A percentile compares a stretch with the other conserved stretches of the same genome.
Conservation (phyloP, 2,329 filamentous ascomycete genomes). For the Pseudocercospora vitis region DNA sequence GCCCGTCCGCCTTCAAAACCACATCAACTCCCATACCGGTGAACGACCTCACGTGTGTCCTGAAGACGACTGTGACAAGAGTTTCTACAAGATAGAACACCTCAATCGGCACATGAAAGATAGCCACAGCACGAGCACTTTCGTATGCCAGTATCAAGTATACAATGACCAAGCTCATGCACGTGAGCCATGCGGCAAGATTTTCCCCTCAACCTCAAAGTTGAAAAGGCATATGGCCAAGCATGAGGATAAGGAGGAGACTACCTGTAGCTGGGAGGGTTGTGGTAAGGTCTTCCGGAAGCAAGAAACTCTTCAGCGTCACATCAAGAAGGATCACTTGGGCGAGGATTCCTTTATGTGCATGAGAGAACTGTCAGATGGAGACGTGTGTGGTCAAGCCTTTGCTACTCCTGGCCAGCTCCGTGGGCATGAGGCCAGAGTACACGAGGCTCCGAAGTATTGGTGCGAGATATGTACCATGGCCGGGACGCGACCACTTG, state of each 20-base stretch:
- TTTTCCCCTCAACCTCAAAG: constrained; percentile 76
- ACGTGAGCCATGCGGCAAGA: constrained; percentile 68
- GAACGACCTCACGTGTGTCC: constrained; percentile 76
- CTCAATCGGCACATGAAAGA: constrained; percentile 82
- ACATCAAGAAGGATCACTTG: constrained; percentile 75
- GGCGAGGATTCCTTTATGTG: constrained; percentile 71
- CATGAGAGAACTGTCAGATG: constrained; percentile 52
- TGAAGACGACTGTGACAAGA: constrained; percentile 71
- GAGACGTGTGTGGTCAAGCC: constrained; percentile 61
- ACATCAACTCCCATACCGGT: constrained; percentile 81
- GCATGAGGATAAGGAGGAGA: constrained; percentile 69
- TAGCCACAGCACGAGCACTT: constrained; percentile 71
- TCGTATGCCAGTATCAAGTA: constrained; percentile 62
- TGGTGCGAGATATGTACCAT: constrained; percentile 73
- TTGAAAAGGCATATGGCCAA: constrained; percentile 75
- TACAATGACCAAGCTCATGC: constrained; percentile 20
- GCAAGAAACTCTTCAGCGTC: constrained; percentile 78
- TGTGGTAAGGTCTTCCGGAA: constrained; percentile 88
- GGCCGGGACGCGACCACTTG: constrained; percentile 10
- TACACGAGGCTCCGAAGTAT: constrained; percentile 67
- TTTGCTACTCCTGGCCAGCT: constrained; percentile 74
- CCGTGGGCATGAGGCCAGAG: constrained; percentile 66
- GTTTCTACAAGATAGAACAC: constrained; percentile 83
- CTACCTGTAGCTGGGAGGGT: constrained; percentile 49
- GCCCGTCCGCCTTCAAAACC: constrained; percentile 74